Percentiles rank a stretch among this genome's conserved stretches.
These are phyloP conservation scores for Musa schizocarpa DNA, from an alignment of 176 grass and related monocot species.

Conservation along the genomic window DNA sequence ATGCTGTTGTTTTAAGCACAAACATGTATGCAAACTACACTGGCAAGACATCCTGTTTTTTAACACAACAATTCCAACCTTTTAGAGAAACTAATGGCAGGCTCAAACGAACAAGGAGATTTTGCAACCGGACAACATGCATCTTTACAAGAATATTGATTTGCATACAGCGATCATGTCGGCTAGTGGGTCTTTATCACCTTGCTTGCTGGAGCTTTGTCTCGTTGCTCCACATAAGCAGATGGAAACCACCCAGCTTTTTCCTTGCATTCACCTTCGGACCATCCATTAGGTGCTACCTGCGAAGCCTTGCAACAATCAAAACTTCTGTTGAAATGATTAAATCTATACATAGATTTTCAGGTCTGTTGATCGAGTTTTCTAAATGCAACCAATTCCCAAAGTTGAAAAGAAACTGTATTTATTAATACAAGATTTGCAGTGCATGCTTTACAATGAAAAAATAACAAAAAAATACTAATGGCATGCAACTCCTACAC, in stretches of 20 bases:
- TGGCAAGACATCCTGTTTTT: too few relatives aligned
- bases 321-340: background rate
- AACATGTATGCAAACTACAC: too few relatives aligned
- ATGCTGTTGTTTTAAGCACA: too few relatives aligned
- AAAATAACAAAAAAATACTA: background rate
- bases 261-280: conserved; percentile 85
- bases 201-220: conserved; percentile 72
- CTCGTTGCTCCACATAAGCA: conserved; percentile 66
- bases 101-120: too few relatives aligned
- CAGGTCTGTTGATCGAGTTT: background rate
- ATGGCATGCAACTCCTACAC: background rate
- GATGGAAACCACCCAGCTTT: conserved; percentile 98
- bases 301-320: conserved; percentile 32
- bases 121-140: too few relatives aligned
- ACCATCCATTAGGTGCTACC: conserved; percentile 79
- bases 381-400: too few relatives aligned
- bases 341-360: conserved; percentile 9
- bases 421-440: background rate
- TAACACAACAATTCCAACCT: too few relatives aligned
- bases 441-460: too few relatives aligned
- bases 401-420: background rate
- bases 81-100: too few relatives aligned
- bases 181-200: conserved; percentile 54
- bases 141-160: conserved; percentile 13
- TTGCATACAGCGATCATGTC: conserved; percentile 30